phyloP scores from a whole-genome alignment of 73 alveolate species.

The Paraurostyla sp. region DNA sequence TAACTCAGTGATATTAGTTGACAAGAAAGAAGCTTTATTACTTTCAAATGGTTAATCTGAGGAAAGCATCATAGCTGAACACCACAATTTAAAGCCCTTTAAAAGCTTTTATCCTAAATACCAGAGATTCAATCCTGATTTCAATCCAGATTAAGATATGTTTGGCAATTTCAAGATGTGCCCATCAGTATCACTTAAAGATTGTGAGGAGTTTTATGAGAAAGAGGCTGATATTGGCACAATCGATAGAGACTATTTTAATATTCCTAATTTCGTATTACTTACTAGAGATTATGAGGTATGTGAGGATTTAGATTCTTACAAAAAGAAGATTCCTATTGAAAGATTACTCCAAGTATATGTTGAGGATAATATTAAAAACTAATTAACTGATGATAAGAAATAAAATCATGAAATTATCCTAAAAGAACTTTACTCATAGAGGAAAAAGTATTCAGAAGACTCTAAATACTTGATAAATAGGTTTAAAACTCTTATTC shows the following conservation, averaged over 20 bases:
- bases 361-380: neutral
- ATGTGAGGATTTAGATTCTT: neutral
- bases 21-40: slow-evolving; percentile 14
- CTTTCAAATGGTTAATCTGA: no score
- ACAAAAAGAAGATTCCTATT: neutral
- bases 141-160: neutral
- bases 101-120: neutral
- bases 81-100: no score
- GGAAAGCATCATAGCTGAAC: no score
- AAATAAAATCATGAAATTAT: neutral
- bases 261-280: neutral
- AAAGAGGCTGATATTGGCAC: slow-evolving; percentile 1
- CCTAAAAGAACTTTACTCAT: neutral
- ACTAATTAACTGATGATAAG: neutral
- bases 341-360: neutral
- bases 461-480: neutral
- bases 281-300: neutral
- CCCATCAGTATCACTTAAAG: neutral
- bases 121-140: neutral
- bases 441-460: neutral
- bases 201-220: neutral
- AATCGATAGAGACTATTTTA: neutral
- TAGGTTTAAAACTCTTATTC: neutral
- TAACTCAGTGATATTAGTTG: slow-evolving; percentile 44
- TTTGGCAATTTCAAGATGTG: neutral